These are phyloP conservation scores for Globisporangium megalacanthum DNA, from an alignment of 352 stramenopile species.

Conservation along the genomic window DNA sequence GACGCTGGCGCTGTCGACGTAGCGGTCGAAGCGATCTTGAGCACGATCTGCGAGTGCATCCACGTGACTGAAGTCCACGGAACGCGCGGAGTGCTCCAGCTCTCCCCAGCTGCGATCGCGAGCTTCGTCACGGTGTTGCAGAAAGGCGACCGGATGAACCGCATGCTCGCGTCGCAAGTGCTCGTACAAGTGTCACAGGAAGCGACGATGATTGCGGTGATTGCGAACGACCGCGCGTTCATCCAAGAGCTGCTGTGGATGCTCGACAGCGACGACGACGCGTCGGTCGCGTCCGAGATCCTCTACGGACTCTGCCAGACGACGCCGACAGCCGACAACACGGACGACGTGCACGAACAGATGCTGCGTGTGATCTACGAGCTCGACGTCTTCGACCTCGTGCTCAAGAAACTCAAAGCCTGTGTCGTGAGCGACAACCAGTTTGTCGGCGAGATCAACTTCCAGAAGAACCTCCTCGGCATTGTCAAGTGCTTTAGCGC, in stretches of 20 bases:
- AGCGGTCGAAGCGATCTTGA: constrained; percentile 66
- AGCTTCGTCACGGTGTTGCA: constrained; percentile 65
- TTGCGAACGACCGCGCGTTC: constrained; percentile 51
- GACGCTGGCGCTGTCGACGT: constrained; percentile 33
- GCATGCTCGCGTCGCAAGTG: constrained; percentile 70
- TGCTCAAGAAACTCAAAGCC: constrained; percentile 62
- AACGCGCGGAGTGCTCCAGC: constrained; percentile 38
- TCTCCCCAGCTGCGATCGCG: constrained; percentile 44
- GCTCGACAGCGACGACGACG: constrained; percentile 68
- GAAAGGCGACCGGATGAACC: constrained; percentile 48
- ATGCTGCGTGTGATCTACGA: constrained; percentile 56
- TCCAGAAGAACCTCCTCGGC: constrained; percentile 66
- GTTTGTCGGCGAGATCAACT: constrained; percentile 74
- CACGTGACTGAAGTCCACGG: constrained; percentile 38
- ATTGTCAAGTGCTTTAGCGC: constrained; percentile 77
- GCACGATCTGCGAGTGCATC: constrained; percentile 71
- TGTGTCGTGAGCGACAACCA: constrained; percentile 62
- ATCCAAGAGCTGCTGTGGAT: constrained; percentile 70
- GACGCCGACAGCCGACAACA: constrained; percentile 18
- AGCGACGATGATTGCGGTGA: constrained; percentile 41
- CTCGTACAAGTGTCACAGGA: constrained; percentile 62
- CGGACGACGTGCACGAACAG: constrained; percentile 25
- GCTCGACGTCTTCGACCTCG: constrained; percentile 53
- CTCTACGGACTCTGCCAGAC: constrained; percentile 62
- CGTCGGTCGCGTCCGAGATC: constrained; percentile 67